Percentiles rank a stretch among this genome's conserved stretches.
Evolutionary conservation across 1,284 basidiomycete species (phyloP).

Genomic region (Ustilago bromivora): DNA sequence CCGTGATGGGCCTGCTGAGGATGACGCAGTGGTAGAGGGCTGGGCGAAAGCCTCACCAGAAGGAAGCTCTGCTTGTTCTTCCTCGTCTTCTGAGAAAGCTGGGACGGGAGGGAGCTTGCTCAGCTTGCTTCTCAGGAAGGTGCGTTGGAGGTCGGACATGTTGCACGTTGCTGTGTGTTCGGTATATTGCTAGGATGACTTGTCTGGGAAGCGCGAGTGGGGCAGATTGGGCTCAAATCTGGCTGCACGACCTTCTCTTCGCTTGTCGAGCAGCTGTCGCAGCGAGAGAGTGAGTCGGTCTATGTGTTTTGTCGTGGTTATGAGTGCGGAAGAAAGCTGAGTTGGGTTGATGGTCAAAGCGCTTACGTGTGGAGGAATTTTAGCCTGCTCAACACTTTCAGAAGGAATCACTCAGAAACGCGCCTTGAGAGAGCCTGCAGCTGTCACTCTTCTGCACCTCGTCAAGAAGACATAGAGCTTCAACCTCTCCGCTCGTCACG

Average conservation of each 20-base stretch:
- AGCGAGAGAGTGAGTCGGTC: neutral
- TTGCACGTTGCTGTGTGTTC: neutral
- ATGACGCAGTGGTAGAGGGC: constrained; percentile 1
- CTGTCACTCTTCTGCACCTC: neutral
- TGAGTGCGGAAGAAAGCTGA: neutral
- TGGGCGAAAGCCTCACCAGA: constrained; percentile 10
- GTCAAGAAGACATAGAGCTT: neutral
- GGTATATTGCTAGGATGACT: neutral
- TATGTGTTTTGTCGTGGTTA: neutral
- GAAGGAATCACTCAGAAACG: neutral
- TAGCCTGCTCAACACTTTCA: neutral
- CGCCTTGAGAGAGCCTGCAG: neutral
- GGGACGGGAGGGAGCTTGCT: constrained; percentile 49
- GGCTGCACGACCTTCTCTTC: too few species aligned
- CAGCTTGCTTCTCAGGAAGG: constrained; percentile 47
- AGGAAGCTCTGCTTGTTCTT: constrained; percentile 14
- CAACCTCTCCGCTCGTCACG: neutral
- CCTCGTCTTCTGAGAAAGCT: constrained; percentile 28
- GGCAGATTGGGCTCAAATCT: too few species aligned
- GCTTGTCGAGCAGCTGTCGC: neutral
- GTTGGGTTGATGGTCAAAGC: neutral
- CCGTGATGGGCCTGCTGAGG: neutral
- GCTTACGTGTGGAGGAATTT: neutral
- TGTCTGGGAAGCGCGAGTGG: neutral
- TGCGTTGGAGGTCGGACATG: constrained; percentile 47